Evolutionary conservation across 2,329 filamentous ascomycete species (phyloP).

Genomic region (Sporothrix luriei): DNA sequence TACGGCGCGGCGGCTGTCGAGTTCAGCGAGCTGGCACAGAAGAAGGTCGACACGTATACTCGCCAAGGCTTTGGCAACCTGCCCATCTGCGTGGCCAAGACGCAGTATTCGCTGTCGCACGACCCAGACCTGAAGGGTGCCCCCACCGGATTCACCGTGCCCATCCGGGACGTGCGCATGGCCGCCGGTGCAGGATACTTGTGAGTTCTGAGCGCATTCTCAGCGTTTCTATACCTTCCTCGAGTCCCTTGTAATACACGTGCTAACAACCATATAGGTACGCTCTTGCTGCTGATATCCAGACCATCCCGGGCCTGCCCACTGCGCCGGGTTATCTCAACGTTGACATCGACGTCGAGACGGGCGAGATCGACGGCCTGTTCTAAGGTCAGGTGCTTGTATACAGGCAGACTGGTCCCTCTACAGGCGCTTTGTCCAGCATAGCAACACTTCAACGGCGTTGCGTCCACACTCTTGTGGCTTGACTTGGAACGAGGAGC

Average conservation of each 20-base stretch:
- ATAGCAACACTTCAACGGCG: slow-evolving; percentile 36
- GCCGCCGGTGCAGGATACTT: slow-evolving; percentile 92
- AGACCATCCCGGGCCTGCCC: slow-evolving; percentile 94
- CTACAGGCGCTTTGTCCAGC: not conserved
- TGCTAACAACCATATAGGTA: slow-evolving; percentile 55
- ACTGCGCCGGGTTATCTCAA: slow-evolving; percentile 96
- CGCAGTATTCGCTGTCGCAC: slow-evolving; percentile 94
- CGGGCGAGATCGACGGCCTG: slow-evolving; percentile 83
- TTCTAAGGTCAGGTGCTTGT: slow-evolving; percentile 61
- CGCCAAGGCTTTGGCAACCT: slow-evolving; percentile 89
- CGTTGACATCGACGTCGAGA: slow-evolving; percentile 80
- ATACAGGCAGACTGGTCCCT: not conserved
- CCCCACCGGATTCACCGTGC: slow-evolving; percentile 89
- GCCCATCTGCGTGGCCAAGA: slow-evolving; percentile 97
- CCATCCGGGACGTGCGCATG: slow-evolving; percentile 90
- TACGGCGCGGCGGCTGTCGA: slow-evolving; percentile 89
- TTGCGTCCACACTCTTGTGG: slow-evolving; percentile 21
- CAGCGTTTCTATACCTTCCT: slow-evolving; percentile 42
- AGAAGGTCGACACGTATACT: slow-evolving; percentile 94
- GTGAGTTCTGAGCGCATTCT: slow-evolving; percentile 57
- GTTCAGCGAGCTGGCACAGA: slow-evolving; percentile 90
- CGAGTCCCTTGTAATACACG: not conserved
- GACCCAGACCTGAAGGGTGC: slow-evolving; percentile 93
- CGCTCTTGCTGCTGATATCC: slow-evolving; percentile 93
- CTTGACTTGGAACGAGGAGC: not conserved